Evolutionary conservation across 1,284 basidiomycete genomes (phyloP), one percentile per base, ranked within the genome.

Genomic region (Xanthoconium separans): DNA sequence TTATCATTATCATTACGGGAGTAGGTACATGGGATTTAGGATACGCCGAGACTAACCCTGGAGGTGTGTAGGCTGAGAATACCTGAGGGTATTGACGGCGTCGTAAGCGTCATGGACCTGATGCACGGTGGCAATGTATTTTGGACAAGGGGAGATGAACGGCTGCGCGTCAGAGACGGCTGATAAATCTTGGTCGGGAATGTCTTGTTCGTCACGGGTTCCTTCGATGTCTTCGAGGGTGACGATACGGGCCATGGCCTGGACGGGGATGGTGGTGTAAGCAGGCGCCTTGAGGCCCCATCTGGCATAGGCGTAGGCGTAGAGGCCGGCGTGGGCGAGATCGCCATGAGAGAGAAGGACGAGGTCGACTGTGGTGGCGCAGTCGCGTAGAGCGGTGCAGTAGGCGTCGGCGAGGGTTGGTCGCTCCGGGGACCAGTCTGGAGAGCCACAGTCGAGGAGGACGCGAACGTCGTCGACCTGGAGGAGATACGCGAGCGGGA

Each of bases 71-170:
- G 96, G 96, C 66, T 99, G 96, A 36, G 94, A 93, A 70, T 97
- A 99, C 43, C 95, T 84, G 55, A 98, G 81, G 0, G 94, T 91
- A 65, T 93, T 96, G 63, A 99, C 83, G 13, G 85, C 84, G 61
- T 97, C 91, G 70, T 98, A 99, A 0, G 96, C 93, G 57, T 95
- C 92, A 65, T 95, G 89, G n/a, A 98, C 87, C 73, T 98, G 89
- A 49, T 89, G 84, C 2, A 82, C 70, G 4, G 90, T 93, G 2
- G 94, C 82, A 36, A 95, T 77, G 64, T 80, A 91, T 68, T 82
- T 89, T 29, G 76, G 74, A 44, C 69, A 70, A 56, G 61, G 59
- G 34, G 55, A 29, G 24, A 70, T 4, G 18, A 20, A 64, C n/a
- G 62, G 45, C n/a, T 59, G 61, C 6, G 58, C 42, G 27, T 57